These are phyloP conservation scores for Clarireedia paspali DNA, from an alignment of 2,329 filamentous ascomycete species.

Conservation along the genomic window DNA sequence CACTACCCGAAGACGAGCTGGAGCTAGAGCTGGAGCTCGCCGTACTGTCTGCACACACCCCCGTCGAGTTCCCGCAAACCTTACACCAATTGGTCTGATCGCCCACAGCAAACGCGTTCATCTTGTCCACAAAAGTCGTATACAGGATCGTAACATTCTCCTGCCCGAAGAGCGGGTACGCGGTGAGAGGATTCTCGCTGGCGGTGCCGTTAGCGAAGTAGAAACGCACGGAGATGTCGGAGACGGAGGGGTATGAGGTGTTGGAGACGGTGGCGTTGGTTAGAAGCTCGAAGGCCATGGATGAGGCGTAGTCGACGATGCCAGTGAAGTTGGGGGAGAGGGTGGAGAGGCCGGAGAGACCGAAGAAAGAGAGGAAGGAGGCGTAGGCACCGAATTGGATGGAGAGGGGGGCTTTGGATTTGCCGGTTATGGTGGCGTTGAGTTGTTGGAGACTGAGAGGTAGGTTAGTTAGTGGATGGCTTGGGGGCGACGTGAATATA, in stretches of 20 bases:
- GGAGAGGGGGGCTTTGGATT: slow-evolving; percentile 38
- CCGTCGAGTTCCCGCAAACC: slow-evolving; percentile 65
- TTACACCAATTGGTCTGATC: slow-evolving; percentile 63
- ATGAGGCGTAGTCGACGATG: slow-evolving; percentile 75
- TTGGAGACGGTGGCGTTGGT: slow-evolving; percentile 41
- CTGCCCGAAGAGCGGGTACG: slow-evolving; percentile 55
- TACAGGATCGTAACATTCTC: slow-evolving; percentile 51
- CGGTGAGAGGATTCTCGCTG: slow-evolving; percentile 32
- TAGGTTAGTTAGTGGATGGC: neutral
- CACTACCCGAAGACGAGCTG: slow-evolving; percentile 20
- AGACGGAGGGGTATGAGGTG: slow-evolving; percentile 39
- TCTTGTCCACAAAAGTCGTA: slow-evolving; percentile 55
- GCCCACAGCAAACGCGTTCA: slow-evolving; percentile 60
- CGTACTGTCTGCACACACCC: slow-evolving; percentile 49
- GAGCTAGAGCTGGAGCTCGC: slow-evolving; percentile 24
- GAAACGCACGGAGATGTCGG: slow-evolving; percentile 52
- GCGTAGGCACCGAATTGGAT: slow-evolving; percentile 55
- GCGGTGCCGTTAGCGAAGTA: slow-evolving; percentile 53
- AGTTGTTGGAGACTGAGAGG: slow-evolving; percentile 37
- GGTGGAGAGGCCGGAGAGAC: slow-evolving; percentile 43
- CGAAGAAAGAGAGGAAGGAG: slow-evolving; percentile 57
- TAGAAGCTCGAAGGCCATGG: slow-evolving; percentile 70
- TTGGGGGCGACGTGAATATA: neutral
- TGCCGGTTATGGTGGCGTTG: slow-evolving; percentile 40
- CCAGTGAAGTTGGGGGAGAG: slow-evolving; percentile 60